Evolutionary conservation across 495 filamentous ascomycete genomes (phyloP).

Genomic region (Apiosordaria backusii): DNA sequence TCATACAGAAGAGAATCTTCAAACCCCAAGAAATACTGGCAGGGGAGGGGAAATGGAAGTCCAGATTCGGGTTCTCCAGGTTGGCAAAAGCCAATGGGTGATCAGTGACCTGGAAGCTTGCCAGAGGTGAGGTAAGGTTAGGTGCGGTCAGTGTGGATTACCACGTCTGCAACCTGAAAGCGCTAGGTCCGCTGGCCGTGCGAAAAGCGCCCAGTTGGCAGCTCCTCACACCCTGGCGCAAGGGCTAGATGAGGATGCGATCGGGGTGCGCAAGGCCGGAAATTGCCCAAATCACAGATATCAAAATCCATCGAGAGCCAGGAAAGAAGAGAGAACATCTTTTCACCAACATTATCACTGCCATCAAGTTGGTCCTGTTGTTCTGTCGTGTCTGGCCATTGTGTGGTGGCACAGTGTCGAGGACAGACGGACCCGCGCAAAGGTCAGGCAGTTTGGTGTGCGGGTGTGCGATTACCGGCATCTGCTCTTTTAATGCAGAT

Average conservation of each 20-base stretch:
- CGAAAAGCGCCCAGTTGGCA: slow-evolving; percentile 7
- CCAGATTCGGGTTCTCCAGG: too few relatives aligned
- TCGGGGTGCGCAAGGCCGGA: slow-evolving; percentile 2
- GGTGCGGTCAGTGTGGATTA: slow-evolving; percentile 13
- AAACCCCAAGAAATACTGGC: too few relatives aligned
- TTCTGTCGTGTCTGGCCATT: not conserved
- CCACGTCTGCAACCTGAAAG: slow-evolving; percentile 12
- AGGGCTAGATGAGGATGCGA: slow-evolving; percentile 9
- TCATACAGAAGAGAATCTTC: too few relatives aligned
- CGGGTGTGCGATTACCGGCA: slow-evolving; percentile 33
- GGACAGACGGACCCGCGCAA: slow-evolving; percentile 13
- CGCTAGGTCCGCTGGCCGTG: slow-evolving; percentile 18
- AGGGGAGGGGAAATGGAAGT: too few relatives aligned
- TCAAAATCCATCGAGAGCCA: not conserved
- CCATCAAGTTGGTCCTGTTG: not conserved
- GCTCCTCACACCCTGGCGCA: not conserved
- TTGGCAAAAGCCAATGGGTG: not conserved
- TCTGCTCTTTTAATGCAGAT: slow-evolving; percentile 32
- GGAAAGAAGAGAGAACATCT: not conserved
- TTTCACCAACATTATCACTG: not conserved
- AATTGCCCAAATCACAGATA: slow-evolving; percentile 3
- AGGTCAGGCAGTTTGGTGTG: slow-evolving; percentile 19
- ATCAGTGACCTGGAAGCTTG: not conserved
- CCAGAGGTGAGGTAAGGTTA: not conserved
- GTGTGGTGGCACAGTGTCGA: slow-evolving; percentile 28